These are phyloP conservation scores for Nitzschia palea DNA, from an alignment of 108 stramenopile genomes.

Conservation along the genomic window DNA sequence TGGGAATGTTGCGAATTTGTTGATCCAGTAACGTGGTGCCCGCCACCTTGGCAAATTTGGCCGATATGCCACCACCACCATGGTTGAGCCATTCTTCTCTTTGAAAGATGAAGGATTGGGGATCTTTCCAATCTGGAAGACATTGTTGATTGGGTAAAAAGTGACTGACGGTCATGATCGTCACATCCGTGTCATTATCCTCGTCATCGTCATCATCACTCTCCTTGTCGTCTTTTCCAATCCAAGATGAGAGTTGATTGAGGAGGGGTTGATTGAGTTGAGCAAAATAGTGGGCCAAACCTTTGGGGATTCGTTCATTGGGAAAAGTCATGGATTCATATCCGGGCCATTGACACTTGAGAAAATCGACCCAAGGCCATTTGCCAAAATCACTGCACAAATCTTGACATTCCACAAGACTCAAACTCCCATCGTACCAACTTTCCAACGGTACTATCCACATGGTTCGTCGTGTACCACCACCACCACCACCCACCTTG, in stretches of 20 bases:
- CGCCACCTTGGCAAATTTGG: slow-evolving; percentile 71
- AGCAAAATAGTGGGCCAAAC: slow-evolving; percentile 38
- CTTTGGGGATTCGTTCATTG: slow-evolving; percentile 38
- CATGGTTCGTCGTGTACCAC: slow-evolving; percentile 1
- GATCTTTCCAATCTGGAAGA: slow-evolving; percentile 65
- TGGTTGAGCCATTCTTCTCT: slow-evolving; percentile 57
- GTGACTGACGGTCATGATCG: slow-evolving; percentile 56
- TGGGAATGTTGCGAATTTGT: slow-evolving; percentile 47
- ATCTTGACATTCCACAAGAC: slow-evolving; percentile 16
- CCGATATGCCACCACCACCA: slow-evolving; percentile 48
- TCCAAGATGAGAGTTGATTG: not conserved
- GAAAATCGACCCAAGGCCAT: slow-evolving; percentile 68
- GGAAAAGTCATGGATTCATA: slow-evolving; percentile 1
- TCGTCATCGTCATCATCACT: not conserved
- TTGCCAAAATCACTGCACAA: slow-evolving; percentile 42
- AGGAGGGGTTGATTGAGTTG: slow-evolving; percentile 21
- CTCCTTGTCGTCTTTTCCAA: not conserved
- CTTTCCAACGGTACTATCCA: slow-evolving; percentile 44
- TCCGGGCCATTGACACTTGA: slow-evolving; percentile 43
- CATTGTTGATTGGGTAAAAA: slow-evolving; percentile 58
- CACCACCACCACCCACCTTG: slow-evolving; percentile 8
- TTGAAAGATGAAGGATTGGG: slow-evolving; percentile 16
- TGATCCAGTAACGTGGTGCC: slow-evolving; percentile 44
- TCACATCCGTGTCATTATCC: not conserved
- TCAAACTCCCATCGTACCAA: slow-evolving; percentile 60